Conservation (phyloP, 371 early-diverging fungal species). For the Mucor saturninus region DNA sequence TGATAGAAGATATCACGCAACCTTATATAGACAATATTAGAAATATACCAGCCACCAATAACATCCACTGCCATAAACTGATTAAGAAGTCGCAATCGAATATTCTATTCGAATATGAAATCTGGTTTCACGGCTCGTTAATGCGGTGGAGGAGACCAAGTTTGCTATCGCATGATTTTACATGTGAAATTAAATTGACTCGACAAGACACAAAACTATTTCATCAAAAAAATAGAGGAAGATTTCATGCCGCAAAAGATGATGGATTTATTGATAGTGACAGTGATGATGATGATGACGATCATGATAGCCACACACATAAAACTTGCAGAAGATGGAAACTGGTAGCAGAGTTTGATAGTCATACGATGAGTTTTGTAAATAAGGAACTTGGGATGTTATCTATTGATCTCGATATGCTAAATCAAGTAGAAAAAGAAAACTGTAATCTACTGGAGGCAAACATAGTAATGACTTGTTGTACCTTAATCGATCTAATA, state of each 20-base stretch:
- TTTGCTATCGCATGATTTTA: conserved; percentile 47
- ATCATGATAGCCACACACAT: conserved; percentile 31
- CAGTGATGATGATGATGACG: conserved; percentile 33
- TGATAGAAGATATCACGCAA: conserved; percentile 10
- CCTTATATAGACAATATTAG: conserved; percentile 8
- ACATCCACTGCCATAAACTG: conserved; percentile 27
- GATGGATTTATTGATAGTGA: conserved; percentile 31
- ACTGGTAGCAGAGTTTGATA: conserved; percentile 44
- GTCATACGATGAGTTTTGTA: conserved; percentile 41
- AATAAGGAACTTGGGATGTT: conserved; percentile 35
- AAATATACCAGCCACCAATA: conserved; percentile 4
- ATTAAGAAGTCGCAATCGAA: conserved; percentile 38
- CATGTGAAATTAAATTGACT: conserved; percentile 39
- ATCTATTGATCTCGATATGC: conserved; percentile 32
- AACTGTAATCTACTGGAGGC: conserved; percentile 31
- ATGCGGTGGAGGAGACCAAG: conserved; percentile 50
- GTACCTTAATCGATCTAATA: conserved; percentile 46
- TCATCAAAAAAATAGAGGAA: conserved; percentile 7
- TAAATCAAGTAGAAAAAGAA: conserved; percentile 34
- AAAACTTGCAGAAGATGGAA: conserved; percentile 31
- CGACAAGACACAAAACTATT: conserved; percentile 8
- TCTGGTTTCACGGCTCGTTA: conserved; percentile 32
- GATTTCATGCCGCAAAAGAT: background rate
- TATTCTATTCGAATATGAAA: conserved; percentile 46
- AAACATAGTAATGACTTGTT: conserved; percentile 42